Evolutionary conservation across 2,329 filamentous ascomycete genomes (phyloP).

Genomic region (Pseudogymnoascus sp.): DNA sequence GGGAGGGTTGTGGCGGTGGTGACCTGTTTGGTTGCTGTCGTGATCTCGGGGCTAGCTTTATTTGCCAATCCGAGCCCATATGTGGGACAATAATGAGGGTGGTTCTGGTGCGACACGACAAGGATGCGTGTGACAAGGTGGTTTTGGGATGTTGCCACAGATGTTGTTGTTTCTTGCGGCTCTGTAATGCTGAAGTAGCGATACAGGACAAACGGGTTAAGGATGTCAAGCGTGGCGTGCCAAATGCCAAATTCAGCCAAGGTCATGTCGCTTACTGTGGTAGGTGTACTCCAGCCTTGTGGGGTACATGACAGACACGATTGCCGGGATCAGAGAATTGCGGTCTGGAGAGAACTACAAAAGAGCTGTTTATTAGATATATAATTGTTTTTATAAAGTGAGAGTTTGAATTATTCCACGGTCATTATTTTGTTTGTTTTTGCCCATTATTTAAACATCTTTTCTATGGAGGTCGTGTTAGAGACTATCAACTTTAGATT

Average conservation of each 20-base stretch:
- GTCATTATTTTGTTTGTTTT: neutral
- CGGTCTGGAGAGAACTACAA: neutral
- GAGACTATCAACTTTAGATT: neutral
- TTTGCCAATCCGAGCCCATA: constrained; percentile 21
- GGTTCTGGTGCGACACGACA: neutral
- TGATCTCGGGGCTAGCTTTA: constrained; percentile 21
- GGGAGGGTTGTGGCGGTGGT: constrained; percentile 8
- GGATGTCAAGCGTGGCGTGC: constrained; percentile 4
- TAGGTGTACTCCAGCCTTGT: constrained; percentile 5
- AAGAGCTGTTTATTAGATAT: neutral
- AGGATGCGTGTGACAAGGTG: constrained; percentile 8
- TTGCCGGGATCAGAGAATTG: constrained; percentile 4
- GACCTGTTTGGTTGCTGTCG: constrained; percentile 19
- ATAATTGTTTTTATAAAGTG: neutral
- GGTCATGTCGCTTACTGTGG: constrained; percentile 4
- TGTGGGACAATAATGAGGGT: constrained; percentile 12
- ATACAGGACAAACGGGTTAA: constrained; percentile 6
- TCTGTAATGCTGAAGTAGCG: constrained; percentile 6
- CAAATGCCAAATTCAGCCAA: constrained; percentile 2
- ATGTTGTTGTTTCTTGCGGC: constrained; percentile 3
- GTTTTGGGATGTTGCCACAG: neutral
- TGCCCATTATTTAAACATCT: neutral
- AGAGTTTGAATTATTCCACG: neutral
- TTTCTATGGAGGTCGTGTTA: neutral
- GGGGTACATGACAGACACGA: constrained; percentile 4